Evolutionary conservation across 2,329 filamentous ascomycete genomes (phyloP), one percentile per base, ranked within the genome.

Genomic region (Ceratocystiopsis minuta): DNA sequence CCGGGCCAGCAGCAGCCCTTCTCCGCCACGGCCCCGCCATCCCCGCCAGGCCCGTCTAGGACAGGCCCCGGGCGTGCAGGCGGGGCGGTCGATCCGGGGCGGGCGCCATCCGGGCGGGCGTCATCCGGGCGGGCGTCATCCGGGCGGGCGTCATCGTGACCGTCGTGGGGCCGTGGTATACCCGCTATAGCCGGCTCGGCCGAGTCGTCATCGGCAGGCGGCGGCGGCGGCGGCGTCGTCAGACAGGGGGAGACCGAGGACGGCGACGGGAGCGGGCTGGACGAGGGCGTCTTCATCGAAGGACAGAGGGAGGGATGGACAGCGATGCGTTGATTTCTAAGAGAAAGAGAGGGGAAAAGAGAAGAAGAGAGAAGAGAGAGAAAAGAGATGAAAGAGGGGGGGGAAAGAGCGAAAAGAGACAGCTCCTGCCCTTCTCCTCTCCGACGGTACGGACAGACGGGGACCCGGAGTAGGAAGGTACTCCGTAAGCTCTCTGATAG

Each of bases 231-330:
- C 24, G 24, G 24, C 24, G 24, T 28, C 24, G 24, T 28, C 24
- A 28, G 24, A 28, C 24, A 28, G 35, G 14, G 51, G 48, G 31
- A 45, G 48, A 40, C 48, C 49, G 37, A 48, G 48, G 49, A 28
- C 24, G 24, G 24, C 24, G 24, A 28, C 7, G 24, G 24, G 24
- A 28, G 24, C 24, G 24, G 9, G 24, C 24, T 28, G 24, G 24
- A 10, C 24, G 63, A 70, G 61, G 61, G 60, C 67, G 72, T 61
- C 68, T 72, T 75, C 72, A 76, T 76, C 70, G 71, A 75, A 64
- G 10, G 28, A 34, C n/a, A n/a, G 15, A 16, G 17, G 24, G 34
- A 6, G 35, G n/a, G 18, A 16, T 28, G 31, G 16, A 13, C 10
- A 31, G 14, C 20, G 34, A 16, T 11, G 14, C 20, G 12, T 18